These are phyloP conservation scores for Phytophthora fragariae DNA, from an alignment of 352 stramenopile genomes.

Conservation along the genomic window DNA sequence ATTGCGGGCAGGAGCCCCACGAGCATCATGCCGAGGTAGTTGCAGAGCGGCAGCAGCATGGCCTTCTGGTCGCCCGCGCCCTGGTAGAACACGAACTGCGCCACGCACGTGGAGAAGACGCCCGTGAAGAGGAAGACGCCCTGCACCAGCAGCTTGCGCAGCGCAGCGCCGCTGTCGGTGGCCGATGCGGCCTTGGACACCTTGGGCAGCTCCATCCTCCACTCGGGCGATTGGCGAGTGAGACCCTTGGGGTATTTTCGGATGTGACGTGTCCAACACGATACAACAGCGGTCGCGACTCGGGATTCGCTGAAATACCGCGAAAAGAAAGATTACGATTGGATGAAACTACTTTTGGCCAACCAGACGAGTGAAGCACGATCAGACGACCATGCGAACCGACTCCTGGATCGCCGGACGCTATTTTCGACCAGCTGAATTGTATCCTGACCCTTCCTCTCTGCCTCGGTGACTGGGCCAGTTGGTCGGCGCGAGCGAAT, in stretches of 20 bases:
- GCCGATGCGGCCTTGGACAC: constrained; percentile 8
- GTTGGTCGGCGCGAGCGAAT: background rate
- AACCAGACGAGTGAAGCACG: background rate
- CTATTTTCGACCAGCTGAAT: constrained; percentile 22
- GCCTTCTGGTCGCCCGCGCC: constrained; percentile 79
- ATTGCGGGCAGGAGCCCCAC: constrained; percentile 67
- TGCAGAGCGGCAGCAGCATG: constrained; percentile 90
- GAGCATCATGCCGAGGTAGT: constrained; percentile 90
- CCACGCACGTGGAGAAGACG: constrained; percentile 86
- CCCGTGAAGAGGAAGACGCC: constrained; percentile 83
- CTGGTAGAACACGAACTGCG: constrained; percentile 88
- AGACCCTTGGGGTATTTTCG: constrained; percentile 1
- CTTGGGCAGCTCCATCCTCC: constrained; percentile 32
- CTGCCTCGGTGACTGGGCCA: background rate
- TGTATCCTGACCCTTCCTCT: background rate
- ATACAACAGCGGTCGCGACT: background rate
- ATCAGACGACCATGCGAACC: constrained; percentile 17
- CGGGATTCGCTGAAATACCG: background rate
- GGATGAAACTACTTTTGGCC: constrained; percentile 11
- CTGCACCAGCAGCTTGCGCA: constrained; percentile 52
- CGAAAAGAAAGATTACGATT: background rate
- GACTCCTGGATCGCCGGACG: background rate
- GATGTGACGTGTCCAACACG: constrained; percentile 7
- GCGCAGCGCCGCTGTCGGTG: background rate
- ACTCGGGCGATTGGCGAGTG: background rate